Conservation (phyloP, 139 green algal genomes). For the Chlamydomonas asymmetrica region DNA sequence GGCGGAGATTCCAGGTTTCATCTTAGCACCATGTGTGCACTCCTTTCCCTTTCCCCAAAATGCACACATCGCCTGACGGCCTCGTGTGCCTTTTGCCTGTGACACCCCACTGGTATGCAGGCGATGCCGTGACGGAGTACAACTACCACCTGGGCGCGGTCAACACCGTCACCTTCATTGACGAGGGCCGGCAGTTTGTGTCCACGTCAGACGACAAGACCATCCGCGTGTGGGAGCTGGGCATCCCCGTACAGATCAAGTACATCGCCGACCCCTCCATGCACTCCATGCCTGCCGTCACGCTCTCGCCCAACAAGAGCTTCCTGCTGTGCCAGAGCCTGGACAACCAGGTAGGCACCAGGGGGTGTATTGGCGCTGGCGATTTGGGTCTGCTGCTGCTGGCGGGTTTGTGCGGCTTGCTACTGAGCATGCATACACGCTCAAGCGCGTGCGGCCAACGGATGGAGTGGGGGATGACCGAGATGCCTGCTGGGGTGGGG, state of each 20-base stretch:
- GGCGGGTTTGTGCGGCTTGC: too few species aligned
- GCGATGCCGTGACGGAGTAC: slow-evolving; percentile 80
- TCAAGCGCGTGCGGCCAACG: too few species aligned
- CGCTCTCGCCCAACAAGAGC: slow-evolving; percentile 74
- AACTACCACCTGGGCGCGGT: slow-evolving; percentile 96
- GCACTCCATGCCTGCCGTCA: slow-evolving; percentile 90
- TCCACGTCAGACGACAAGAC: slow-evolving; percentile 95
- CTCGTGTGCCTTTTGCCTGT: neutral
- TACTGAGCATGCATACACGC: too few species aligned
- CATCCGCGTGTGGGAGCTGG: slow-evolving; percentile 97
- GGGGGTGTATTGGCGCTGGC: too few species aligned
- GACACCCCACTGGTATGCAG: slow-evolving; percentile 3
- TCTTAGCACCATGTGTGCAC: too few species aligned
- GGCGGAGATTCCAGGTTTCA: too few species aligned
- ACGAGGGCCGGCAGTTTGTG: slow-evolving; percentile 86
- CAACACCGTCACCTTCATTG: slow-evolving; percentile 98
- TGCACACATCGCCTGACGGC: too few species aligned
- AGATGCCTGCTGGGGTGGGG: too few species aligned
- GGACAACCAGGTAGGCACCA: slow-evolving; percentile 52
- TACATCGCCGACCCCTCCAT: slow-evolving; percentile 95
- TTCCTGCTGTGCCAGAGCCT: slow-evolving; percentile 74
- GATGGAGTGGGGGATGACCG: too few species aligned
- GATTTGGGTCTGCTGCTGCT: too few species aligned
- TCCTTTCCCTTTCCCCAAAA: too few species aligned
- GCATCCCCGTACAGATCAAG: slow-evolving; percentile 93